Conservation (phyloP, 371 early-diverging fungal species). For the Mortierella sp. region DNA sequence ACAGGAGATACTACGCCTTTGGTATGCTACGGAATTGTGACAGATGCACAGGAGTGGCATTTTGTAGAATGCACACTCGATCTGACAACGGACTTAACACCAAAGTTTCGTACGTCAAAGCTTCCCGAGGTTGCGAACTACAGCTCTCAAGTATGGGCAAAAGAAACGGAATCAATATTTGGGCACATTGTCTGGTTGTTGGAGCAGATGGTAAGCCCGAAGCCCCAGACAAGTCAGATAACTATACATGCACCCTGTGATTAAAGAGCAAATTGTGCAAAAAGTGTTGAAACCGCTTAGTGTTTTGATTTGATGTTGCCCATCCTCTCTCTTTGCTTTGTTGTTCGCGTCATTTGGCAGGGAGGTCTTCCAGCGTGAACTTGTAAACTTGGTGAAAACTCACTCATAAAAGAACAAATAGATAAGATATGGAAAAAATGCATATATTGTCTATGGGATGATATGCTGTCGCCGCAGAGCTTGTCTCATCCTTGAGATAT, state of each 20-base stretch:
- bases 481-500: not conserved
- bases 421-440: too few species aligned
- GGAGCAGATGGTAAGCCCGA: not conserved
- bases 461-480: not conserved
- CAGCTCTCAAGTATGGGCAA: not conserved
- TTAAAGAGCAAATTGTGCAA: too few species aligned
- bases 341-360: too few species aligned
- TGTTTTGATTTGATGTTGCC: too few species aligned
- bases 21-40: not conserved
- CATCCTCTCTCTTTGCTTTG: too few species aligned
- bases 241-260: too few species aligned
- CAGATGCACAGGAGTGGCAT: constrained; percentile 1
- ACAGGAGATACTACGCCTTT: not conserved
- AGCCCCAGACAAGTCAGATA: too few species aligned
- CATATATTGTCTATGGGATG: not conserved
- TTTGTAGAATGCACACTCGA: not conserved
- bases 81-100: not conserved
- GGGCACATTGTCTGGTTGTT: not conserved
- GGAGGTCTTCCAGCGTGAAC: too few species aligned
- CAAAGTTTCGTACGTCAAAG: constrained; percentile 1
- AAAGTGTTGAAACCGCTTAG: too few species aligned
- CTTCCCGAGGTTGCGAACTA: not conserved
- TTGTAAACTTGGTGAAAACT: too few species aligned
- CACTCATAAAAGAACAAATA: too few species aligned
- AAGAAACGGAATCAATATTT: constrained; percentile 3